These are phyloP conservation scores for Penicillium sp. DNA, from an alignment of 2,329 filamentous ascomycete species.

Conservation along the genomic window DNA sequence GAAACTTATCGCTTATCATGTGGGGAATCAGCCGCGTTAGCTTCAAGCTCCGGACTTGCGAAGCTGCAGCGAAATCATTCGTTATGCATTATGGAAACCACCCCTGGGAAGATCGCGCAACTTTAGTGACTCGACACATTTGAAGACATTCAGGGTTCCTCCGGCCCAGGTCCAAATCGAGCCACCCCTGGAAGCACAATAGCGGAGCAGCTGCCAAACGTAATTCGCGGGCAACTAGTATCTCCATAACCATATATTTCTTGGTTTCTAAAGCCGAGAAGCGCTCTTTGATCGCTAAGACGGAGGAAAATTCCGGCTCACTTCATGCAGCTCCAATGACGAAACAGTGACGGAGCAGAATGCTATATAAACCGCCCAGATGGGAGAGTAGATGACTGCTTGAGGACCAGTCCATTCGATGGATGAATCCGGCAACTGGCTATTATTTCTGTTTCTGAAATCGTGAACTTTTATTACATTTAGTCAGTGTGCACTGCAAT, in stretches of 20 bases:
- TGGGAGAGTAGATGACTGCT: neutral
- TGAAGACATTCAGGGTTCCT: neutral
- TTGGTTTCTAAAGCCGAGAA: neutral
- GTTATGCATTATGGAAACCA: neutral
- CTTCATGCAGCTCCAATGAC: neutral
- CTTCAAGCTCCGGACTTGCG: neutral
- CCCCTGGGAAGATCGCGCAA: neutral
- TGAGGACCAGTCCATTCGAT: neutral
- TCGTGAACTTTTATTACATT: neutral
- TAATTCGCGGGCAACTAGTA: neutral
- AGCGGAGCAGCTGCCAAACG: neutral
- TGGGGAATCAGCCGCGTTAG: slow-evolving; percentile 6
- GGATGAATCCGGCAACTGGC: neutral
- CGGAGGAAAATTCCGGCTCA: neutral
- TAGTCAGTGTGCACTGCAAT: neutral
- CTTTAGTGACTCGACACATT: neutral
- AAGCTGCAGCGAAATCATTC: neutral
- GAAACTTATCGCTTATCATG: slow-evolving; percentile 24
- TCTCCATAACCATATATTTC: neutral
- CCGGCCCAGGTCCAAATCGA: neutral
- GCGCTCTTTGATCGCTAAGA: neutral
- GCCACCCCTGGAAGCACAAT: neutral
- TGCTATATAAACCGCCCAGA: neutral
- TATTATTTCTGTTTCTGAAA: neutral
- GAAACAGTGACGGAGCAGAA: slow-evolving; percentile 3